A percentile compares a stretch with the other conserved stretches of the same genome.
These are phyloP conservation scores for Calonectria leucothoes DNA, from an alignment of 2,329 filamentous ascomycete species.

Conservation along the genomic window DNA sequence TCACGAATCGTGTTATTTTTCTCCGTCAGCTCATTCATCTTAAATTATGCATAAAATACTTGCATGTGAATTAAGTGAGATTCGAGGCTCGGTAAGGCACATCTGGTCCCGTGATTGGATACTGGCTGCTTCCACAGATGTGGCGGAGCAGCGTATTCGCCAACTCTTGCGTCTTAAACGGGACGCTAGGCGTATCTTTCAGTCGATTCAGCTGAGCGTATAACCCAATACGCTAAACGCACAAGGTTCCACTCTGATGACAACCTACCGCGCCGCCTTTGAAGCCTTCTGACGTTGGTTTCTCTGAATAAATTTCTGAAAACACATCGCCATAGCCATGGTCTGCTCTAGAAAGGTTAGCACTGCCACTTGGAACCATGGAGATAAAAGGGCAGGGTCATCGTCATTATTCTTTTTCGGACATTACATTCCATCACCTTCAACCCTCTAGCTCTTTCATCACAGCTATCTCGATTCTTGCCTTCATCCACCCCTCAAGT, in stretches of 20 bases:
- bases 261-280: neutral
- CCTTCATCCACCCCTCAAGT: neutral
- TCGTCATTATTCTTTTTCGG: neutral
- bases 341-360: too few relatives aligned
- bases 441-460: neutral
- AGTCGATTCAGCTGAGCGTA: neutral
- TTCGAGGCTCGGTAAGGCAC: neutral
- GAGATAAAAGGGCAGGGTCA: neutral
- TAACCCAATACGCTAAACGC: neutral
- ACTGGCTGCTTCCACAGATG: neutral
- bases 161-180: neutral
- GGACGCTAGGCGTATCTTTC: neutral
- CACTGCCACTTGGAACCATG: neutral
- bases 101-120: neutral
- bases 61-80: neutral
- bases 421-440: neutral
- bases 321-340: too few relatives aligned
- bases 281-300: neutral
- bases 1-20: neutral
- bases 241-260: too few relatives aligned
- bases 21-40: too few relatives aligned
- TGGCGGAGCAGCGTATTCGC: conserved; percentile 19
- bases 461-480: neutral
- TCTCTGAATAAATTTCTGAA: too few relatives aligned
- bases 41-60: neutral